These are phyloP conservation scores for Shiraia bambusicola DNA, from an alignment of 2,329 filamentous ascomycete genomes.

Conservation along the genomic window DNA sequence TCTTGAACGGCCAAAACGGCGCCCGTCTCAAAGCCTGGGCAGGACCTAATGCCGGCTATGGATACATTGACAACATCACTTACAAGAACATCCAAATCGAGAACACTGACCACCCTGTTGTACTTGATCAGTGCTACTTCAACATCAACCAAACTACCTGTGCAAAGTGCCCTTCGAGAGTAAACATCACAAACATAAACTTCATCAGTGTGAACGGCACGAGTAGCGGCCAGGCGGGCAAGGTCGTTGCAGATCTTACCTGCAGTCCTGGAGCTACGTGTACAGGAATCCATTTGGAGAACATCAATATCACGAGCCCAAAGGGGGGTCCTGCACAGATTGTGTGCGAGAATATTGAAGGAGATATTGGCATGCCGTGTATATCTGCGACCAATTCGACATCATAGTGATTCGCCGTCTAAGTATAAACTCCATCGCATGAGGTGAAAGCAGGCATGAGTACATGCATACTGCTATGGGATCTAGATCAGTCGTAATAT, in stretches of 20 bases:
- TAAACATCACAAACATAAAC: slow-evolving; percentile 60
- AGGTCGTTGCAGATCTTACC: slow-evolving; percentile 56
- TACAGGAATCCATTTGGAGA: slow-evolving; percentile 56
- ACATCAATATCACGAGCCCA: slow-evolving; percentile 58
- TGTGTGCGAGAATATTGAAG: slow-evolving; percentile 53
- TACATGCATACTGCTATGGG: too few species aligned
- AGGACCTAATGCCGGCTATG: slow-evolving; percentile 58
- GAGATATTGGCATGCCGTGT: slow-evolving; percentile 46
- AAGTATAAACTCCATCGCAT: too few species aligned
- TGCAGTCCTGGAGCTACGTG: slow-evolving; percentile 62
- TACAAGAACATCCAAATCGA: slow-evolving; percentile 63
- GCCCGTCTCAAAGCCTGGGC: slow-evolving; percentile 65
- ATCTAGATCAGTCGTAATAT: too few species aligned
- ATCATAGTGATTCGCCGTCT: too few species aligned
- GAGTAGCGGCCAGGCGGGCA: slow-evolving; percentile 58
- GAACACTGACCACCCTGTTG: slow-evolving; percentile 59
- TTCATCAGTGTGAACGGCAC: slow-evolving; percentile 62
- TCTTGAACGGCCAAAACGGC: slow-evolving; percentile 57
- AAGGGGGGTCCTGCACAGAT: slow-evolving; percentile 45
- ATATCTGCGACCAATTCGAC: slow-evolving; percentile 20
- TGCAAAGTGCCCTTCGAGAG: slow-evolving; percentile 55
- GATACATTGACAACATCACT: slow-evolving; percentile 63
- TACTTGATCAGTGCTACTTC: slow-evolving; percentile 65
- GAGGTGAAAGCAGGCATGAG: too few species aligned
- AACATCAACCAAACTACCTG: slow-evolving; percentile 57